Evolutionary conservation across 2,329 filamentous ascomycete species (phyloP), one percentile per base, ranked within the genome.

Genomic region (Pleurostoma richardsiae): DNA sequence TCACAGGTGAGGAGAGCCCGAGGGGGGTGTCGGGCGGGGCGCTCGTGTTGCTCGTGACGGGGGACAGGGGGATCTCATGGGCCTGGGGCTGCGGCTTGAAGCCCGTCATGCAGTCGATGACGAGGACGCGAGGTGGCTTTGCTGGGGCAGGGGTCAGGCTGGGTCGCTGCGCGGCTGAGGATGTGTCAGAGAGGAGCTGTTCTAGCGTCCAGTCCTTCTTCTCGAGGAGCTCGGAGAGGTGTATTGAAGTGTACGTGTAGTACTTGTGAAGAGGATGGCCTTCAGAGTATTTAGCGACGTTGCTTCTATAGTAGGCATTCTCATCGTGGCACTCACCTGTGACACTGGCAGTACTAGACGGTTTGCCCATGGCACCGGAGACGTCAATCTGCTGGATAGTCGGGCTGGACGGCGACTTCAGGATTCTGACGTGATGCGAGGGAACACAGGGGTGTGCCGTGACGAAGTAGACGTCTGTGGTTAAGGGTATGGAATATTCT

Each of bases 391-490:
- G 74, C 55, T 76, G 77, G 44, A 81, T 79, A 2, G 76, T 79
- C 26, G 80, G 79, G 56, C 78, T 83, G 1, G 74, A 74, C 0
- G 79, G 76, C 10, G 79, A 80, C 57, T 77, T 80, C 43, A 84
- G 58, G 46, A 83, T 75, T 51, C 73, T 76, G 3, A 81, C 76
- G 46, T 76, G 71, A 43, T 72, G 71, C 2, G 79, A 80, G 2
- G 78, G 74, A 4, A 78, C 73, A 54, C 83, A 86, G 0, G 83
- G 83, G 53, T 85, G 80, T 1, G 81, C 81, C 1, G 83, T 85
- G 19, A 85, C 78, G 58, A 86, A 86, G 54, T 76, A 77, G 27
- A 85, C 72, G 48, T 86, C 82, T 52, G 81, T 77, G 5, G 65
- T 63, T 7, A 86, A 61, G 1, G 70, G 56, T 44, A 75, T 70